Conservation (phyloP, 2,329 filamentous ascomycete genomes). For the Aspergillus sp. region DNA sequence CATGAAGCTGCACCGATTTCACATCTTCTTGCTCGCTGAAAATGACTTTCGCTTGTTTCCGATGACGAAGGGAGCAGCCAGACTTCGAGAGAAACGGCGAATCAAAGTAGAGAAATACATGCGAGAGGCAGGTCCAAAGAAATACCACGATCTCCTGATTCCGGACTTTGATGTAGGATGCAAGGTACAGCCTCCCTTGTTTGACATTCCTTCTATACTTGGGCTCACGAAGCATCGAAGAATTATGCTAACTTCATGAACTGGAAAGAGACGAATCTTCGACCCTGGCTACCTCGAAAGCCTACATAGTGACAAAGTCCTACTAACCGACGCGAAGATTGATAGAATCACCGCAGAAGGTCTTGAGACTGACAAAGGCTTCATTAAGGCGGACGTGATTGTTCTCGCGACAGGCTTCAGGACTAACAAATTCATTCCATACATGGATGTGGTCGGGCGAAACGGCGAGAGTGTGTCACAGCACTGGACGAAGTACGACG, state of each 20-base stretch:
- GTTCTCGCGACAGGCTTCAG: constrained; percentile 12
- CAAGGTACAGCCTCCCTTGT: too few relatives aligned
- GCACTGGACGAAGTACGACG: constrained; percentile 28
- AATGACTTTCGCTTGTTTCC: constrained; percentile 31
- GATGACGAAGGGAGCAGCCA: constrained; percentile 50
- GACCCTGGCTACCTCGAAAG: too few relatives aligned
- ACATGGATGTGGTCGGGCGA: neutral
- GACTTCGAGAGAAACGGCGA: constrained; percentile 34
- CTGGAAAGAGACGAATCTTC: too few relatives aligned
- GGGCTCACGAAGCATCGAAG: too few relatives aligned
- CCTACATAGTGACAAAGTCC: too few relatives aligned
- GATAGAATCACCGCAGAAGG: too few relatives aligned
- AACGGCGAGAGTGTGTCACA: constrained; percentile 3
- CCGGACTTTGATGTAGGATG: too few relatives aligned
- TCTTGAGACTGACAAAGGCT: neutral
- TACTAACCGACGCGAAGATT: too few relatives aligned
- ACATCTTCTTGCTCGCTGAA: constrained; percentile 39
- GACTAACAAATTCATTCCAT: constrained; percentile 4
- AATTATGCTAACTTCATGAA: too few relatives aligned
- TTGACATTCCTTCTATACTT: too few relatives aligned
- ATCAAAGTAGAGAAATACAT: constrained; percentile 44
- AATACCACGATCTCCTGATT: too few relatives aligned
- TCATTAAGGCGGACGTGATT: constrained; percentile 12
- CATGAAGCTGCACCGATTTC: constrained; percentile 39
- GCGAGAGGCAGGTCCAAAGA: too few relatives aligned